Evolutionary conservation across 192 early-diverging fungal genomes (phyloP).

Genomic region (Cetraspora pellucida): DNA sequence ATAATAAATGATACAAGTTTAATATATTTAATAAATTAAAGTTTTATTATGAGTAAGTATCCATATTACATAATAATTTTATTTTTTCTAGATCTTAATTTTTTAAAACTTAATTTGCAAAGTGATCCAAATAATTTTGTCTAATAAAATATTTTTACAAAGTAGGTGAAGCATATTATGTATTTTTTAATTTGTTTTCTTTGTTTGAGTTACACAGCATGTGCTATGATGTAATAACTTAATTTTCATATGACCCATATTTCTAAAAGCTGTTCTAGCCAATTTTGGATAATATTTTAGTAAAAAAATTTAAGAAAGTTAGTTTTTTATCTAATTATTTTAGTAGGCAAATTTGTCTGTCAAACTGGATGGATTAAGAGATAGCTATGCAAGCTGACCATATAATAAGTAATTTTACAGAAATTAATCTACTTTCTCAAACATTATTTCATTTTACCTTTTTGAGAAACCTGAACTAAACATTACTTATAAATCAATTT

Average conservation of each 20-base stretch:
- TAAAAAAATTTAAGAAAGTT: not conserved
- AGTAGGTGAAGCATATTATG: not conserved
- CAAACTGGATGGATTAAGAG: conserved; percentile 3
- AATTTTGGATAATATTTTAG: not conserved
- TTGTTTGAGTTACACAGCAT: not conserved
- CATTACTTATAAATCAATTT: too few relatives aligned
- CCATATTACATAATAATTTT: not conserved
- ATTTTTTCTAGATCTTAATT: not conserved
- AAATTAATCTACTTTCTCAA: too few relatives aligned
- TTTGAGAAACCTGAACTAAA: too few relatives aligned
- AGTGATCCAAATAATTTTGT: not conserved
- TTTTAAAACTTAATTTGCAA: not conserved
- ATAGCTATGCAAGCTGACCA: too few relatives aligned
- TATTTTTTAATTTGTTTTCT: not conserved
- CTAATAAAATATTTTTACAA: not conserved
- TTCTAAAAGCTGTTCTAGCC: not conserved
- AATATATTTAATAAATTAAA: not conserved
- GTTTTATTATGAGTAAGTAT: not conserved
- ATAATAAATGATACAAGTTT: not conserved
- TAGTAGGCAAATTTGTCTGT: conserved; percentile 7
- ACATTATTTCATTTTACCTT: too few relatives aligned
- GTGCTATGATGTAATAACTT: not conserved
- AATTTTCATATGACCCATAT: not conserved
- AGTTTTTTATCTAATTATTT: not conserved
- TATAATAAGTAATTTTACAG: too few relatives aligned